Percentiles rank a stretch among this genome's conserved stretches.
These are phyloP conservation scores for Avicennia marina DNA, from an alignment of 257 asterid genomes.

Conservation along the genomic window DNA sequence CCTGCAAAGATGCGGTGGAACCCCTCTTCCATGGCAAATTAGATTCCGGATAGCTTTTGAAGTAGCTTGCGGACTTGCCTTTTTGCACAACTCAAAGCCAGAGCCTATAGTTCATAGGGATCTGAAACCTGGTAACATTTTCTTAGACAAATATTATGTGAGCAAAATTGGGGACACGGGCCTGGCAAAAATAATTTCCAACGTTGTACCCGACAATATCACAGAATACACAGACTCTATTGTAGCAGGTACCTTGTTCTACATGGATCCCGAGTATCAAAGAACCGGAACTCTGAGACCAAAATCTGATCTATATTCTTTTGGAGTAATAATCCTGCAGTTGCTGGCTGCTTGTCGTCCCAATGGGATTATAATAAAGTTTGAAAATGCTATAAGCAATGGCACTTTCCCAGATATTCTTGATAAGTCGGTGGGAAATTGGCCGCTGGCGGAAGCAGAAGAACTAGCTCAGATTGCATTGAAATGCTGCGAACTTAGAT, in stretches of 20 bases:
- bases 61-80: slow-evolving; percentile 88
- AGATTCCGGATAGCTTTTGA: slow-evolving; percentile 79
- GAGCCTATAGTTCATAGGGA: slow-evolving; percentile 87
- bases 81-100: slow-evolving; percentile 70
- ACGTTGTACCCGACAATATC: slow-evolving; percentile 62
- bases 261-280: slow-evolving; percentile 93
- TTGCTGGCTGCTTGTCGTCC: slow-evolving; percentile 62
- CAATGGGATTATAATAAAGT: slow-evolving; percentile 51
- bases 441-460: slow-evolving; percentile 69
- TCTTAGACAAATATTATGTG: slow-evolving; percentile 53
- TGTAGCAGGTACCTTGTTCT: slow-evolving; percentile 72
- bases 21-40: slow-evolving; percentile 63
- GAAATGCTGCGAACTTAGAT: slow-evolving; percentile 65
- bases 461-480: slow-evolving; percentile 60
- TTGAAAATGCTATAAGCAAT: slow-evolving; percentile 55
- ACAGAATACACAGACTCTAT: slow-evolving; percentile 72
- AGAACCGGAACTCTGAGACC: slow-evolving; percentile 87
- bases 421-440: slow-evolving; percentile 54
- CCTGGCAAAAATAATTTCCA: slow-evolving; percentile 63
- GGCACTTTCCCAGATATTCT: slow-evolving; percentile 43
- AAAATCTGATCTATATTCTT: slow-evolving; percentile 83
- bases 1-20: slow-evolving; percentile 27
- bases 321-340: slow-evolving; percentile 77
- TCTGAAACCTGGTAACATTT: slow-evolving; percentile 84
- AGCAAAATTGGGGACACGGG: slow-evolving; percentile 92